A percentile compares a stretch with the other conserved stretches of the same genome.
Conservation (phyloP, 2,329 filamentous ascomycete species). For the Hypoxylon sp. region DNA sequence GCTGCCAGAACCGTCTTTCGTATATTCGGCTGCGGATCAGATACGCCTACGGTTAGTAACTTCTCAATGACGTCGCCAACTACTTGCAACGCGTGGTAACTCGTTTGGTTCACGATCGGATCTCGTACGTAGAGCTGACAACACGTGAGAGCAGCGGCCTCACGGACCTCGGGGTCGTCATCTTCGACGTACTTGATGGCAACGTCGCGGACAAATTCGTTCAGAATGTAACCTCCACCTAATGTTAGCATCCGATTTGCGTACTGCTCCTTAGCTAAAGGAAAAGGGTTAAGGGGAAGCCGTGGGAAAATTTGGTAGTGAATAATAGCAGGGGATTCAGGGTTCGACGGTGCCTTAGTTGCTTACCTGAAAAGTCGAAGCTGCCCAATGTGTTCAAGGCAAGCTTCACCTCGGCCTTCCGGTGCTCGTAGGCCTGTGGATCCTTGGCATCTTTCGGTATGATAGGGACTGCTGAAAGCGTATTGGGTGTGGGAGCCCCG, state of each 20-base stretch:
- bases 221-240: slow-evolving; percentile 81
- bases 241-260: slow-evolving; percentile 37
- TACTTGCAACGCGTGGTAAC: slow-evolving; percentile 95
- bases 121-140: slow-evolving; percentile 98
- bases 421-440: slow-evolving; percentile 81
- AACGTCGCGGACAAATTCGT: slow-evolving; percentile 98
- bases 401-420: slow-evolving; percentile 90
- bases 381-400: slow-evolving; percentile 96
- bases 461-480: slow-evolving; percentile 83
- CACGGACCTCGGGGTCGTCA: slow-evolving; percentile 91
- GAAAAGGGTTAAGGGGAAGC: background rate
- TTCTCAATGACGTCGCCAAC: slow-evolving; percentile 99
- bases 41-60: slow-evolving; percentile 92
- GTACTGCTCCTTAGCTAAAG: background rate
- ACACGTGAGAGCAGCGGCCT: slow-evolving; percentile 95
- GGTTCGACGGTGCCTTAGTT: background rate
- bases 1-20: slow-evolving; percentile 89
- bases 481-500: slow-evolving; percentile 87
- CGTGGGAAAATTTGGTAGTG: background rate
- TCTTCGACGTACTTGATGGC: slow-evolving; percentile 98
- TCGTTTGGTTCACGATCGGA: slow-evolving; percentile 97
- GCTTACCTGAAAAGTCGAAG: slow-evolving; percentile 85
- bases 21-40: slow-evolving; percentile 91
- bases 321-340: background rate
- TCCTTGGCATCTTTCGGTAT: slow-evolving; percentile 91